Conservation (phyloP, 148 eudicot species). For the Fallopia convolvulus region DNA sequence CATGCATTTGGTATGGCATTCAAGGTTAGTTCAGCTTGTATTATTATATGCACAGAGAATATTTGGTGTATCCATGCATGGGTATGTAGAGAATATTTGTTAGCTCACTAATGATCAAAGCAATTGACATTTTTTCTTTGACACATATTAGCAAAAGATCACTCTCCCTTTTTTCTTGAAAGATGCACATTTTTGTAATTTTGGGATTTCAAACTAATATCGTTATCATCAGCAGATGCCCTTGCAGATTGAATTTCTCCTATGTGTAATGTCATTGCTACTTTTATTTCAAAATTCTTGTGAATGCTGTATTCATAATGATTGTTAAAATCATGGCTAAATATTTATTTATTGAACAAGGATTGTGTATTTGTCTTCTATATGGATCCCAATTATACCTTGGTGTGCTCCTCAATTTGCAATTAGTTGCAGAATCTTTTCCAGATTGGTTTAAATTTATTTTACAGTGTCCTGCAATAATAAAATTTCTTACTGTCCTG, state of each 20-base stretch:
- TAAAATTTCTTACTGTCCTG: not conserved
- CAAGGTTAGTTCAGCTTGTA: conserved; percentile 43
- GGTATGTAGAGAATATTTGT: not conserved
- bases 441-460: not conserved
- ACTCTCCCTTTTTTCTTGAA: not conserved
- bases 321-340: not conserved
- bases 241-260: not conserved
- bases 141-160: not conserved
- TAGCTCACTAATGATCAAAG: not conserved
- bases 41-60: not conserved
- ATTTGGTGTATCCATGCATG: not conserved
- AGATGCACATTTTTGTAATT: not conserved
- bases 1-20: conserved; percentile 67
- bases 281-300: not conserved
- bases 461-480: not conserved
- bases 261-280: not conserved
- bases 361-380: not conserved
- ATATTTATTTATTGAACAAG: not conserved
- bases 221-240: not conserved
- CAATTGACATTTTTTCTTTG: not conserved
- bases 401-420: not conserved
- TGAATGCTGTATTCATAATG: not conserved
- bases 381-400: not conserved
- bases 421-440: not conserved
- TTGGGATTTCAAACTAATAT: not conserved